Evolutionary conservation across 768 basidiomycete genomes (phyloP).

Genomic region (Exidia glandulosa): DNA sequence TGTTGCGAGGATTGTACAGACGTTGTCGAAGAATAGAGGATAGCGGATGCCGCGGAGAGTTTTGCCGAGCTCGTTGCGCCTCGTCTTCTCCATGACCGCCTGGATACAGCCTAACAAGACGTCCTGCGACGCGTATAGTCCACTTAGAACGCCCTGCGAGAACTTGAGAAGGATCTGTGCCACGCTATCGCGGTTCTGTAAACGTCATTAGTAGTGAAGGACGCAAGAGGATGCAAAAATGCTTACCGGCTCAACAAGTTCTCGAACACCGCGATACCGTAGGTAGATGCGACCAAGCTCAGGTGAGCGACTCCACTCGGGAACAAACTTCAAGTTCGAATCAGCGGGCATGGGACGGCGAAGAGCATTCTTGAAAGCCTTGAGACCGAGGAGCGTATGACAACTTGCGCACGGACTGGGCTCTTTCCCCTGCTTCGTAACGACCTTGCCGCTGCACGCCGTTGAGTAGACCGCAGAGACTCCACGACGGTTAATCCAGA

Average conservation of each 20-base stretch:
- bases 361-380: constrained; percentile 9
- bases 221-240: neutral
- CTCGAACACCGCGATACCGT: constrained; percentile 8
- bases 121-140: constrained; percentile 7
- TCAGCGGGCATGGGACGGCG: constrained; percentile 7
- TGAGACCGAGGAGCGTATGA: neutral
- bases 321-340: constrained; percentile 9
- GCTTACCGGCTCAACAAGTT: constrained; percentile 11
- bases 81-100: constrained; percentile 7
- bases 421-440: neutral
- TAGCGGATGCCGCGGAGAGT: constrained; percentile 10
- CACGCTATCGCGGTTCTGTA: neutral
- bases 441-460: neutral
- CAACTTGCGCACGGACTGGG: neutral
- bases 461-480: neutral
- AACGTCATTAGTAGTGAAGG: neutral
- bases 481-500: neutral
- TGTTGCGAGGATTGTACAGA: constrained; percentile 11
- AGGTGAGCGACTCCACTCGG: constrained; percentile 3
- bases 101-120: constrained; percentile 11
- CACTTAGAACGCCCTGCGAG: constrained; percentile 11
- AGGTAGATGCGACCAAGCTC: constrained; percentile 8
- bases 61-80: constrained; percentile 5
- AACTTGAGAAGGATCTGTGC: constrained; percentile 2
- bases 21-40: constrained; percentile 4